A percentile compares a stretch with the other conserved stretches of the same genome.
Conservation (phyloP, 768 basidiomycete species). For the Paxillus involutus region DNA sequence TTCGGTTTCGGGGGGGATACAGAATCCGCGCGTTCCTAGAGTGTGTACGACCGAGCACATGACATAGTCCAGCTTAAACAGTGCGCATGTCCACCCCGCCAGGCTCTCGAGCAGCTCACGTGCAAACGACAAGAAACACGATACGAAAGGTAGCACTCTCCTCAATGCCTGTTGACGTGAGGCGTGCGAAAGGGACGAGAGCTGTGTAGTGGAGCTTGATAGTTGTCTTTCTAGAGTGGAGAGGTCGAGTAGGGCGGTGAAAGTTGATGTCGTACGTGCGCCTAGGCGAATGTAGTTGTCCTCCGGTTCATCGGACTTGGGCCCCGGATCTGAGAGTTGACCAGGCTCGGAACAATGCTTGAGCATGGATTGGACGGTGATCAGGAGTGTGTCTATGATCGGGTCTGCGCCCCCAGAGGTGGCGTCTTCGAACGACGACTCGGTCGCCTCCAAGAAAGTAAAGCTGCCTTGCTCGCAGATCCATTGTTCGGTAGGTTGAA, state of each 20-base stretch:
- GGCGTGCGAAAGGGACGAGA: constrained; percentile 36
- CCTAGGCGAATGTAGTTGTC: constrained; percentile 56
- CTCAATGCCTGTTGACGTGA: constrained; percentile 36
- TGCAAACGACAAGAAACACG: constrained; percentile 57
- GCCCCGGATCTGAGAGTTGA: background rate
- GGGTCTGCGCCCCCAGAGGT: constrained; percentile 28
- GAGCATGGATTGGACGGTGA: constrained; percentile 63
- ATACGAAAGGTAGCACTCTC: constrained; percentile 74
- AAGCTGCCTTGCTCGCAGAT: constrained; percentile 27
- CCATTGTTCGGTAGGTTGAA: constrained; percentile 29
- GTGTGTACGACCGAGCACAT: constrained; percentile 72
- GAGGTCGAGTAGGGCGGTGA: constrained; percentile 51
- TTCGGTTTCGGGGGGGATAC: constrained; percentile 82
- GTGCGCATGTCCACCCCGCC: constrained; percentile 65
- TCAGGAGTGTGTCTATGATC: constrained; percentile 63
- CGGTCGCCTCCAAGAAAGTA: constrained; percentile 13
- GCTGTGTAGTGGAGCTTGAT: constrained; percentile 34
- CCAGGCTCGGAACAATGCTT: constrained; percentile 34
- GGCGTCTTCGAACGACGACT: background rate
- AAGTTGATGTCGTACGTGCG: constrained; percentile 40
- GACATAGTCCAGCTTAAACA: constrained; percentile 84
- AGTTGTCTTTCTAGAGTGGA: constrained; percentile 42
- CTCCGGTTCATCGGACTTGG: constrained; percentile 28
- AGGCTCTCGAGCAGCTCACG: constrained; percentile 56
- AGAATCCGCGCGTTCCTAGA: constrained; percentile 87